phyloP scores from a whole-genome alignment of 2,329 filamentous ascomycete species.

The Chalara sp. region DNA sequence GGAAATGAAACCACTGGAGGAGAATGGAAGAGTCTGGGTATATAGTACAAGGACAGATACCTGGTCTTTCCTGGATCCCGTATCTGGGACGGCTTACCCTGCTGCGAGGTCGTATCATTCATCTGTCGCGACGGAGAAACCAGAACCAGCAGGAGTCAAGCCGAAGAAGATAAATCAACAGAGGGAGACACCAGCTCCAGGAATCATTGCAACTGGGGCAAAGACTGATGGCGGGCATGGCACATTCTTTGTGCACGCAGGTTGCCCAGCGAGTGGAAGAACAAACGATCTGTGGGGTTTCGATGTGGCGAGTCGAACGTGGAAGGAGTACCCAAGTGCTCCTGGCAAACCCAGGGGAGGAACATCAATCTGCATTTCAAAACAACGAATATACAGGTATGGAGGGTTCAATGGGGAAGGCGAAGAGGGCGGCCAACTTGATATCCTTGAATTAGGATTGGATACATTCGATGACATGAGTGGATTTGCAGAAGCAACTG shows the following conservation, averaged over 20 bases:
- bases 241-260: conserved; percentile 71
- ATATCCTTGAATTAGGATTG: conserved; percentile 55
- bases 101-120: conserved; percentile 66
- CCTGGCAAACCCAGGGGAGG: conserved; percentile 63
- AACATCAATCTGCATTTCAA: conserved; percentile 56
- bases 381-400: conserved; percentile 66
- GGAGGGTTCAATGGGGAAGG: conserved; percentile 69
- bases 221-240: conserved; percentile 57
- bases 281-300: conserved; percentile 73
- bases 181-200: conserved; percentile 51
- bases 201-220: conserved; percentile 45
- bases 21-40: conserved; percentile 68
- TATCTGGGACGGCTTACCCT: conserved; percentile 44
- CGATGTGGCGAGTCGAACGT: conserved; percentile 53
- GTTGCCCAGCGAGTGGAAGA: conserved; percentile 57
- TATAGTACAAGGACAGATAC: conserved; percentile 57
- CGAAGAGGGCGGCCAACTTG: conserved; percentile 66
- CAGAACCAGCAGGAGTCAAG: conserved; percentile 25
- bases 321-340: conserved; percentile 62
- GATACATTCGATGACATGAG: conserved; percentile 46
- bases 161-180: conserved; percentile 19
- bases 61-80: conserved; percentile 61
- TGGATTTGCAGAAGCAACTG: conserved; percentile 40
- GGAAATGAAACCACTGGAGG: conserved; percentile 65
- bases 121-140: conserved; percentile 49